Percentiles rank a stretch among this genome's conserved stretches.
These are phyloP conservation scores for Ustulina deusta DNA, from an alignment of 2,329 filamentous ascomycete species.

Conservation along the genomic window DNA sequence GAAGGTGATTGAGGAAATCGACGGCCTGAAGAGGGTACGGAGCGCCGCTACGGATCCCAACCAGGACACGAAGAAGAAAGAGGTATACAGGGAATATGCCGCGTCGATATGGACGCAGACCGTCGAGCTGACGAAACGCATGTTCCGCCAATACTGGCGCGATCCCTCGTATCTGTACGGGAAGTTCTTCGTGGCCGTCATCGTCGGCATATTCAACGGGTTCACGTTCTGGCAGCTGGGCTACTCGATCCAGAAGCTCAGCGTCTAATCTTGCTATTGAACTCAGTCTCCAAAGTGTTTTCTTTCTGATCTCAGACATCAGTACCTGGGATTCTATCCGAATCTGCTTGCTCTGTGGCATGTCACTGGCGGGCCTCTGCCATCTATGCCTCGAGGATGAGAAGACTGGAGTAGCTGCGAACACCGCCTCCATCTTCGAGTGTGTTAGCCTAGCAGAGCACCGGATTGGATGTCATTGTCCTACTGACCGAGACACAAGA, in stretches of 20 bases:
- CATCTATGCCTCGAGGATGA: constrained; percentile 3
- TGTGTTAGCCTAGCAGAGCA: not conserved
- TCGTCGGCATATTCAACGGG: constrained; percentile 81
- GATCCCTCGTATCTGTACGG: constrained; percentile 81
- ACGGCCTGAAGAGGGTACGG: constrained; percentile 63
- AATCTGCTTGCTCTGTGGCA: not conserved
- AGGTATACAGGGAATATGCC: constrained; percentile 71
- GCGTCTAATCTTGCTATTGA: not conserved
- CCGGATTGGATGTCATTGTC: not conserved
- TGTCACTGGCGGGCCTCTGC: not conserved
- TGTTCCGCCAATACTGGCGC: constrained; percentile 80
- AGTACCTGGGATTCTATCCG: not conserved
- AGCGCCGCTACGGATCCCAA: constrained; percentile 39
- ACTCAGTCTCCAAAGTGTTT: not conserved
- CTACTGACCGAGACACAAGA: constrained; percentile 5
- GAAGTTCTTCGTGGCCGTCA: constrained; percentile 77
- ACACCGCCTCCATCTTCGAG: constrained; percentile 6
- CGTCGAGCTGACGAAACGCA: constrained; percentile 73
- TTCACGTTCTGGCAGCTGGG: constrained; percentile 82
- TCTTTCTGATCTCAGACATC: not conserved
- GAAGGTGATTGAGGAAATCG: constrained; percentile 72
- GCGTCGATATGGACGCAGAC: constrained; percentile 73
- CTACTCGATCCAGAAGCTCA: constrained; percentile 55
- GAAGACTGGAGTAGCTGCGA: constrained; percentile 6
- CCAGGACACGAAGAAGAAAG: constrained; percentile 57